Evolutionary conservation across 2,329 filamentous ascomycete genomes (phyloP), one percentile per base, ranked within the genome.

Genomic region (Beauveria australis): DNA sequence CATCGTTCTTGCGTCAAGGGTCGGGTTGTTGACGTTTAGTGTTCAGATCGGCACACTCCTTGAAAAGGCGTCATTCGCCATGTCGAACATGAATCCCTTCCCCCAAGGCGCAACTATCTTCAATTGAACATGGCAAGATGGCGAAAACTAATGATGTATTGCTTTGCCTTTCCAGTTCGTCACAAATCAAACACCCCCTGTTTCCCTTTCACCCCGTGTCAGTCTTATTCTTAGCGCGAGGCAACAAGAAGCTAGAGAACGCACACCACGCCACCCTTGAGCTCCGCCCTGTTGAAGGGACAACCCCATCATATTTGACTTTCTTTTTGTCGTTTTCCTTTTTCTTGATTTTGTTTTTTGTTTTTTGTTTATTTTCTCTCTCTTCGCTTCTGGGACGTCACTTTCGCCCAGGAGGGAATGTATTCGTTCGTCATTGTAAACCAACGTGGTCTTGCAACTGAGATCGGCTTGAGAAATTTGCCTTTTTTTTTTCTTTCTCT

Each of bases 81-180:
- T 43, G 40, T 43, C 14, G 37, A 14, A 9, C 43, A 56, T 40
- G 54, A 44, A 57, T 57, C 14, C 8, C 33, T 16, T 2, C 33
- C 33, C 12, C 33, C 54, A 7, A n/a, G 44, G 28, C 33, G 9
- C 33, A 41, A 8, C 12, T 53, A 40, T 59, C 56, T 49, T 51
- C 56, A 53, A 28, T 40, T 30, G 40, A 59, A 59, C 57, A 49
- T 59, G 57, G 57, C 48, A 59, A 33, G 41, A 19, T 19, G 16
- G 9, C 5, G 24, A 49, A 49, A 24, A 46, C 9, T 40, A n/a
- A 26, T n/a, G 37, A 52, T 37, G 24, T 24, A 22, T 49, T 55
- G 53, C 41, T 55, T 55, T 55, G 41, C 47, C 33, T 37, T 37
- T 37, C 4, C 33, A 37, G 12, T 16, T 37, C 12, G 33, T 37